Evolutionary conservation across 257 asterid genomes (phyloP).

Genomic region (Solanum boliviense): DNA sequence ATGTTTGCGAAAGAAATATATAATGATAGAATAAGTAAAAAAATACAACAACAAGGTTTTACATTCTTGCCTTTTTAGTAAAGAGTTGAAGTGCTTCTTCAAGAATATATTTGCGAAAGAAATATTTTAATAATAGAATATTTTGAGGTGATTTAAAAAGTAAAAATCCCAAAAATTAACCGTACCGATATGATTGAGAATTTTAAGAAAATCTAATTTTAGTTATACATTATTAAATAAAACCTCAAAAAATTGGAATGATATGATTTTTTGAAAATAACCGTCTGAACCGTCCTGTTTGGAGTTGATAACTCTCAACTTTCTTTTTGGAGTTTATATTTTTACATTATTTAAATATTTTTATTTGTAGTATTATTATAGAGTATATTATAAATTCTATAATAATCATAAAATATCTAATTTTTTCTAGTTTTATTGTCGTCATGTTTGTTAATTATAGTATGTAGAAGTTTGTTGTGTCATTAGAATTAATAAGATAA

Average conservation of each 20-base stretch:
- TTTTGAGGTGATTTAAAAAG: no score
- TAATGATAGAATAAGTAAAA: background rate
- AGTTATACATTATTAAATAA: background rate
- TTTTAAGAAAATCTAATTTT: background rate
- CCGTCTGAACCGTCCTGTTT: background rate
- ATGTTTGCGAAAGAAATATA: background rate
- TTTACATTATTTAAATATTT: no score
- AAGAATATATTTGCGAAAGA: background rate
- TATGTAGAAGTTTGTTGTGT: background rate
- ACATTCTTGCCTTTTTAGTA: no score
- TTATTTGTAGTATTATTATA: no score
- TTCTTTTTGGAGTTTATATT: background rate
- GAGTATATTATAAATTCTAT: no score
- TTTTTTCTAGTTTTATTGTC: no score
- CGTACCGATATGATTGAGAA: no score
- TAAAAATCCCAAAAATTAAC: no score
- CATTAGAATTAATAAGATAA: background rate
- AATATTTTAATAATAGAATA: no score
- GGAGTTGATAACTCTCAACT: background rate
- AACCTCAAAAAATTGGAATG: background rate
- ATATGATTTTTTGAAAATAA: no score
- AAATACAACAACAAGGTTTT: background rate
- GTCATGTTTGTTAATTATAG: no score
- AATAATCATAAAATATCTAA: background rate
- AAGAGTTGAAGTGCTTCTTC: background rate